Evolutionary conservation across 129 eudicot genomes (phyloP), one percentile per base, ranked within the genome.

Genomic region (Centrapalus pauciflorus): DNA sequence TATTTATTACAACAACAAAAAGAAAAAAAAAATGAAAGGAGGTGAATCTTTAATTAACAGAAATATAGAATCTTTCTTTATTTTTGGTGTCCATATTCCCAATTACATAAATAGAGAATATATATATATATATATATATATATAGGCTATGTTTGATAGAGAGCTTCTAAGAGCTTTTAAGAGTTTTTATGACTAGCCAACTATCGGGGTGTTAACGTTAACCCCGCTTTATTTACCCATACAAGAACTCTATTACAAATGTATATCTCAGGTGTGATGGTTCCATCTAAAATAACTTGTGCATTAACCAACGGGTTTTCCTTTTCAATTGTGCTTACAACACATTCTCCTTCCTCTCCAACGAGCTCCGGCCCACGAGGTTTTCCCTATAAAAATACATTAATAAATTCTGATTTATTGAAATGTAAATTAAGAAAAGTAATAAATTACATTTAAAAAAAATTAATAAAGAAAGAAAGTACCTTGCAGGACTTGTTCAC

Each of bases 321-420:
- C 2, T 48, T 72, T 35, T 78, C 66, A 4, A 78, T 78, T 5
- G 41, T 71, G 12, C 37, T 25, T 24, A 27, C 27, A 0, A 63
- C 70, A 12, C 20, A 37, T 35, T 38, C 30, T 66, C 82, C 78
- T 11, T 24, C 5, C 65, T 41, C 73, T 7, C 78, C 82, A 5
- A 68, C 60, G 4, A 71, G 68, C 59, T 78, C 82, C 3, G 82
- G 82, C 82, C 82, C 82, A 78, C 12, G 78, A 65, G 4, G 25
- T 65, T 71, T 78, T 78, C 14, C 78, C 78, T 28, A 49, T 29
- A 56, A 14, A 50, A 4, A 4, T 12, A 62, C 33, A 25, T 55
- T 67, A 64, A 23, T 43, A 40, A 64, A 24, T 64, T 14, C 21
- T 3, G 8, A 48, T 48, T 48, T 10, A 2, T 35, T 35, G 14